Evolutionary conservation across 805 yeast species (phyloP), one percentile per base, ranked within the genome.

Genomic region (Lachancea quebecensis): DNA sequence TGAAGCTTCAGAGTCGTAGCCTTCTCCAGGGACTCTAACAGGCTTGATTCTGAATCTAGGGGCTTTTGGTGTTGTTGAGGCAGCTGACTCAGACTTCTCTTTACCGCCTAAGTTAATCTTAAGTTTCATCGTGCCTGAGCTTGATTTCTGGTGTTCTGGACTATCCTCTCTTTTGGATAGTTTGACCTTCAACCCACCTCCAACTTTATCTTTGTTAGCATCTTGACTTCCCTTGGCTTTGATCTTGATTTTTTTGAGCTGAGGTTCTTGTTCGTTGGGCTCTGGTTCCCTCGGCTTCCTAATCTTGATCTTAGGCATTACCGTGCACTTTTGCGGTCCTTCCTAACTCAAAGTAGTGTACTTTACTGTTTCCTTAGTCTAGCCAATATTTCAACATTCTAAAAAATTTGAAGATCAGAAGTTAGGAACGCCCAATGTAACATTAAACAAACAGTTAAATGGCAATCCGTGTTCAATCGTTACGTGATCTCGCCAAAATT

Each of bases 1-100:
- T 0, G 96, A 95, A 15, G 95, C 97, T 57, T 91, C 98, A 2
- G 95, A 84, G 59, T 91, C 99, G 64, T 91, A 91, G 1, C 98
- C 98, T 55, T 91, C 96, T 4, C 96, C 96, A 0, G 95, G 93
- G 3, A 82, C 73, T 54, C 95, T 71, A 3, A 73, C 72, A 1
- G 82, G 79, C 50, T 76, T 77, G 46, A 79, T 72, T 44, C 79
- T 62, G 48, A 81, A 70, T 32, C 77, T 61, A 8, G 80, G 74
- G 1, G 63, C 51, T 38, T 53, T 58, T n/a, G 55, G 54, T 21
- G 57, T 53, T 35, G 55, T 56, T 27, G 61, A 61, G 15, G 60
- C 50, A 38, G 59, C 60, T 5, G 57, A 44, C 25, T 28, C 38
- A 38, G 41, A 39, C 27, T 38, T 29, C 10, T 42, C 60, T 34